Conservation (phyloP, 768 basidiomycete genomes). For the Favolaschia claudopus region DNA sequence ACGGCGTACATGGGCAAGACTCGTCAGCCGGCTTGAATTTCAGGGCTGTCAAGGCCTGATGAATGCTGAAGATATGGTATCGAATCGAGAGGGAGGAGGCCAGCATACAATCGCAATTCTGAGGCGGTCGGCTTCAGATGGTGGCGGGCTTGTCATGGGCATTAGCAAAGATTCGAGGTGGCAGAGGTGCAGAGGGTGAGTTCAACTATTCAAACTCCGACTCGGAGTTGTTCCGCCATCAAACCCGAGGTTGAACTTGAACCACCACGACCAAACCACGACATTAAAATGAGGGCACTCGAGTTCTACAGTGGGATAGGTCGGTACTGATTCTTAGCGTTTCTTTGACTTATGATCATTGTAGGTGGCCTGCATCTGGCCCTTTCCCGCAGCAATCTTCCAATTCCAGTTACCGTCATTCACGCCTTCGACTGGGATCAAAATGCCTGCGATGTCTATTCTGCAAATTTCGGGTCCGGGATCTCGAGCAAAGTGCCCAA, state of each 20-base stretch:
- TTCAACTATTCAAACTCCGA: too few species aligned
- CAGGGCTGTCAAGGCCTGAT: neutral
- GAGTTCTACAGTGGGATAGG: slow-evolving; percentile 90
- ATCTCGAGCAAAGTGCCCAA: too few species aligned
- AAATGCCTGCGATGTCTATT: slow-evolving; percentile 72
- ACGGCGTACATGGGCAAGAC: neutral
- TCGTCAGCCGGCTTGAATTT: neutral
- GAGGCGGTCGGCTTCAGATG: too few species aligned
- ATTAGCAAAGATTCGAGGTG: too few species aligned
- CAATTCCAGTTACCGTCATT: slow-evolving; percentile 56
- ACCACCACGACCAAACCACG: slow-evolving; percentile 12
- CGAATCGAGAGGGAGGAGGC: too few species aligned
- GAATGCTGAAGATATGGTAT: too few species aligned
- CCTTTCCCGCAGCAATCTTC: slow-evolving; percentile 56
- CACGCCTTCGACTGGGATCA: slow-evolving; percentile 89
- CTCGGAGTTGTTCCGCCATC: too few species aligned
- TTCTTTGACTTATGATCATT: neutral
- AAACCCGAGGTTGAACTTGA: slow-evolving; percentile 4
- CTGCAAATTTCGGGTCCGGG: too few species aligned
- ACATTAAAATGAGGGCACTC: slow-evolving; percentile 38
- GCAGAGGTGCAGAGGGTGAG: too few species aligned
- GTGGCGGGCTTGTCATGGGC: too few species aligned
- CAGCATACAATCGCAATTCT: too few species aligned
- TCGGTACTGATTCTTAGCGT: slow-evolving; percentile 33
- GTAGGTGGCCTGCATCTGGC: slow-evolving; percentile 80